Evolutionary conservation across 257 asterid genomes (phyloP), one percentile per base, ranked within the genome.

Genomic region (Catharanthus roseus): DNA sequence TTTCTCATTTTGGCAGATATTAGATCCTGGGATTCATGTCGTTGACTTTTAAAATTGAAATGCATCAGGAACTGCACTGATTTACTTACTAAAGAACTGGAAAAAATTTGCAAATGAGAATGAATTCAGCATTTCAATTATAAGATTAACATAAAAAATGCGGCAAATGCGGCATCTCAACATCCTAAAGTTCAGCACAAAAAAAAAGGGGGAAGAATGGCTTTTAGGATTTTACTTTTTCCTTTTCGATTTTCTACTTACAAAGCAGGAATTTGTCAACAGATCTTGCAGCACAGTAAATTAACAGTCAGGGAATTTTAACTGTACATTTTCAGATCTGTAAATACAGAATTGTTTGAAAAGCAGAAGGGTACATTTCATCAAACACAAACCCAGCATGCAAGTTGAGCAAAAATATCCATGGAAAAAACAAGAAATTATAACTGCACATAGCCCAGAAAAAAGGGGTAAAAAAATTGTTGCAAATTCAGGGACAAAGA

Each of bases 261-360:
- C 21, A 45, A 60, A 31, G 24, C 42, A 18, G 26, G 12, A 60
- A 15, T 1, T 60, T 19, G 13, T 31, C 66, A 31, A 60, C 66
- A 18, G 66, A 60, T 60, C 66, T 60, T 31, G 26, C 65, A 31
- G n/a, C n/a, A 29, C 41, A 58, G 41, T 29, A 58, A 36, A 58
- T 36, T 11, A 58, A 33, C 26, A 60, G 26, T 33, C 41, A 5
- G 4, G 42, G 3, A 38, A 38, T 38, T 38, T 33, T 60, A 5
- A 31, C 66, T 60, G 15, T 0, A 12, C 66, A 33, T n/a, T 18
- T 45, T 60, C 44, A 60, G 66, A 60, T 60, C 66, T 60, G 44
- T 7, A 18, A 5, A 16, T 15, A 16, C 6, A 21, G 15, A 9
- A 29, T 15, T 31, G 6, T 12, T 28, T 58, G 23, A 58, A 58